Percentiles rank a stretch among this genome's conserved stretches.
Conservation (phyloP, 192 early-diverging fungal species). For the Gamsiella multidivaricata region DNA sequence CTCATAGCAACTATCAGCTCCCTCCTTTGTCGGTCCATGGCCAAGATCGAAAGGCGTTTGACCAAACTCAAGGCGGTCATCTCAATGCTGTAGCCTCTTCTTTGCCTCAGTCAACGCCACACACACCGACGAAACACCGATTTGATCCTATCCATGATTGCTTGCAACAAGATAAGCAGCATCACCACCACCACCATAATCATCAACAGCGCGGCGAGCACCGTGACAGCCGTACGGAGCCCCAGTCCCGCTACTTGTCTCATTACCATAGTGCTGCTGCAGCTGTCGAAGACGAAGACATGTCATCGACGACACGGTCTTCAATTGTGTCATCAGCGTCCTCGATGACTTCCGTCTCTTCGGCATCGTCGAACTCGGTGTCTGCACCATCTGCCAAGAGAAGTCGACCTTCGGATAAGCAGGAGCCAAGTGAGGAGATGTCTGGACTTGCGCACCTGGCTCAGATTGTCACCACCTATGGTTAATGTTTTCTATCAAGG, state of each 20-base stretch:
- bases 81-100: constrained; percentile 10
- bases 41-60: constrained; percentile 14
- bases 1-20: constrained; percentile 18
- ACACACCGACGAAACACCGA: constrained; percentile 48
- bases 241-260: not conserved
- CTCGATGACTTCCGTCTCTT: constrained; percentile 40
- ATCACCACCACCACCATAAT: constrained; percentile 7
- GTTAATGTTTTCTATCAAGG: constrained; percentile 12
- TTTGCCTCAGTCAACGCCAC: constrained; percentile 48
- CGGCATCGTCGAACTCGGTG: constrained; percentile 10
- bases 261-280: constrained; percentile 5
- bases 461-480: constrained; percentile 48
- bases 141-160: constrained; percentile 53
- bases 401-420: not conserved
- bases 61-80: not conserved
- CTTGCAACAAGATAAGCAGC: constrained; percentile 44
- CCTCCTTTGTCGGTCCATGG: constrained; percentile 15
- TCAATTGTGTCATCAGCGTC: constrained; percentile 28
- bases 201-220: constrained; percentile 2
- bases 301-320: constrained; percentile 6
- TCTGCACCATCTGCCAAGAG: not conserved
- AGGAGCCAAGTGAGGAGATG: constrained; percentile 18
- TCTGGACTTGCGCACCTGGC: constrained; percentile 47
- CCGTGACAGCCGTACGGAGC: not conserved
- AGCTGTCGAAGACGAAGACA: constrained; percentile 24